Conservation (phyloP, 2,329 filamentous ascomycete species). For the Curvularia eragrostidis region DNA sequence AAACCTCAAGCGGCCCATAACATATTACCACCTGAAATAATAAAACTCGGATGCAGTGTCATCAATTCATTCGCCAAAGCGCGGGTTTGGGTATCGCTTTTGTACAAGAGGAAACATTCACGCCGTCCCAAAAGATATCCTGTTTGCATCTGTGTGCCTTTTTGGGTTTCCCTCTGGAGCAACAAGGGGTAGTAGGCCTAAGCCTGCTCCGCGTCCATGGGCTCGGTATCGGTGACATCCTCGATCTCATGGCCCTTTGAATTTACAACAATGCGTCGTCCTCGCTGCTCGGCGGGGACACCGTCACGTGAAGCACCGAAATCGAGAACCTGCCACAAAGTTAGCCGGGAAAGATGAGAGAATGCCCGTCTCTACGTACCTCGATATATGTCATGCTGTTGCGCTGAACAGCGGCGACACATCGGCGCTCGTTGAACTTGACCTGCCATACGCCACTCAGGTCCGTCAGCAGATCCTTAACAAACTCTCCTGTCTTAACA, state of each 20-base stretch:
- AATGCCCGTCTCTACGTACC: conserved; percentile 52
- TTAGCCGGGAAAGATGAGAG: background rate
- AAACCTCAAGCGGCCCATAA: conserved; percentile 6
- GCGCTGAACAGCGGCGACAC: conserved; percentile 94
- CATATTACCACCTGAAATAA: conserved; percentile 14
- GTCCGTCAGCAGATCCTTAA: conserved; percentile 90
- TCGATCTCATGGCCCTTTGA: conserved; percentile 46
- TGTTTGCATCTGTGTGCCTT: conserved; percentile 5
- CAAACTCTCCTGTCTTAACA: conserved; percentile 86
- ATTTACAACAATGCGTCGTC: conserved; percentile 72
- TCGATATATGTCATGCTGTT: conserved; percentile 94
- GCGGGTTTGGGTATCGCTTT: conserved; percentile 43
- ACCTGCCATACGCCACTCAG: conserved; percentile 99
- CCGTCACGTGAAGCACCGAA: conserved; percentile 95
- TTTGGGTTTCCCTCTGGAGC: background rate
- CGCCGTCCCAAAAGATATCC: conserved; percentile 17
- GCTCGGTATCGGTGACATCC: conserved; percentile 43
- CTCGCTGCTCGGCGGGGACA: conserved; percentile 75
- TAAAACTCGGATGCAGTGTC: conserved; percentile 15
- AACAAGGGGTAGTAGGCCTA: conserved; percentile 9
- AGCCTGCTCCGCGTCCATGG: conserved; percentile 37
- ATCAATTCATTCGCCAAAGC: conserved; percentile 25
- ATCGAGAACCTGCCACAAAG: conserved; percentile 79
- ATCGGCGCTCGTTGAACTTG: conserved; percentile 93
- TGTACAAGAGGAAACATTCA: conserved; percentile 35